Conservation (phyloP, 805 yeast species). For the Hanseniaspora occidentalis region DNA sequence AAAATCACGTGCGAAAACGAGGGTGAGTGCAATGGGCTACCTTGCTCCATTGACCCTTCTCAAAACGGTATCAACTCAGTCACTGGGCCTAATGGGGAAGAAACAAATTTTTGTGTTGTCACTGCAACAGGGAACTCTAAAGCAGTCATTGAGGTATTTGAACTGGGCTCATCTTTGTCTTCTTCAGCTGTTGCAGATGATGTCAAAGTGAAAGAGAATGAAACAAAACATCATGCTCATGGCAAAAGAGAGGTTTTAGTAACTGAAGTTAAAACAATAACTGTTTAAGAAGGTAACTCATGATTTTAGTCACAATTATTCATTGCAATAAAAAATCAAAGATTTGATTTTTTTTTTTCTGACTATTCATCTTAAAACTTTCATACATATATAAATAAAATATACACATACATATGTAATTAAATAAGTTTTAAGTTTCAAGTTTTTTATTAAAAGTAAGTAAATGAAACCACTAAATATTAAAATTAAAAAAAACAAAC, state of each 20-base stretch:
- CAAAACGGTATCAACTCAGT: slow-evolving; percentile 46
- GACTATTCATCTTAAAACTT: too few relatives aligned
- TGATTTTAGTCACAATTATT: too few relatives aligned
- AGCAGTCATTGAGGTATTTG: slow-evolving; percentile 67
- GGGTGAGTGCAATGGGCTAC: slow-evolving; percentile 56
- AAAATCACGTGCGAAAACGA: slow-evolving; percentile 62
- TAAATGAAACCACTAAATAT: too few relatives aligned
- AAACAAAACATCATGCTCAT: slow-evolving; percentile 6
- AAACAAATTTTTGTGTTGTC: slow-evolving; percentile 73
- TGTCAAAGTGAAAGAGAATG: not conserved
- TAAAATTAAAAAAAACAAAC: too few relatives aligned
- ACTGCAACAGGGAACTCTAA: slow-evolving; percentile 53
- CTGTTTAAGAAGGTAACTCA: slow-evolving; percentile 1
- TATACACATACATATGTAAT: too few relatives aligned
- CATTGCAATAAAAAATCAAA: too few relatives aligned
- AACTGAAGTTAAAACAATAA: not conserved
- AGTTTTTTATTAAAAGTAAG: too few relatives aligned
- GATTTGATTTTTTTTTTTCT: too few relatives aligned
- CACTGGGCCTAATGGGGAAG: slow-evolving; percentile 41
- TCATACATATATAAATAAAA: too few relatives aligned
- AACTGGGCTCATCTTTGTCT: slow-evolving; percentile 8
- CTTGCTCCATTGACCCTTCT: slow-evolving; percentile 76
- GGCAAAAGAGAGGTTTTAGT: not conserved
- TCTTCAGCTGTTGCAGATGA: not conserved
- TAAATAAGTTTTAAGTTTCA: too few relatives aligned